These are phyloP conservation scores for Talaromyces amestolkiae DNA, from an alignment of 2,329 filamentous ascomycete species.

Conservation along the genomic window DNA sequence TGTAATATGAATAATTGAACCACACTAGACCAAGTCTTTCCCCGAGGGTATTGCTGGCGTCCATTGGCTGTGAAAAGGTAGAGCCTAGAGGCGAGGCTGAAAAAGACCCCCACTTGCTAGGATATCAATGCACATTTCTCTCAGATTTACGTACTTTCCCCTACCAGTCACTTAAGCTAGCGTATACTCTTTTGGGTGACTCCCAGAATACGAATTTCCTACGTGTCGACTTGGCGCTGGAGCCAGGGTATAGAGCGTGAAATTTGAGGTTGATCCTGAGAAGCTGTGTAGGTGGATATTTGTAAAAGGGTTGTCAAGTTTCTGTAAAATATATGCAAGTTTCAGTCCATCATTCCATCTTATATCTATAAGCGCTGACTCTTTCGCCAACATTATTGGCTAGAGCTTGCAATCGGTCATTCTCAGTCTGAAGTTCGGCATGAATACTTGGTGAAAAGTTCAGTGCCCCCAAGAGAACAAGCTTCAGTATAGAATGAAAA, in stretches of 20 bases:
- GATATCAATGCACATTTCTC: neutral
- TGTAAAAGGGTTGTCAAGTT: neutral
- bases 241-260: neutral
- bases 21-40: neutral
- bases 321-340: neutral
- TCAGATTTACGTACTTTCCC: neutral
- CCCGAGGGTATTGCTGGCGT: neutral
- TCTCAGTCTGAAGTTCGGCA: conserved; percentile 10
- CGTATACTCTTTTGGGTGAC: neutral
- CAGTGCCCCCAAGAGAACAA: conserved; percentile 13
- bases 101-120: neutral
- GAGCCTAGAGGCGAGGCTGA: neutral
- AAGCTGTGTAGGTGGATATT: neutral
- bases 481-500: conserved; percentile 14
- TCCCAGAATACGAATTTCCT: neutral
- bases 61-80: neutral
- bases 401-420: neutral
- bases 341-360: neutral
- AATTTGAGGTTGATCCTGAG: neutral
- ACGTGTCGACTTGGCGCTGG: neutral
- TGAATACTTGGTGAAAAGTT: conserved; percentile 6
- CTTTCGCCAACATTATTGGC: conserved; percentile 10
- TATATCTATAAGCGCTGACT: conserved; percentile 11
- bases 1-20: neutral
- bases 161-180: neutral